Conservation (phyloP, 257 asterid genomes). For the Avicennia marina region DNA sequence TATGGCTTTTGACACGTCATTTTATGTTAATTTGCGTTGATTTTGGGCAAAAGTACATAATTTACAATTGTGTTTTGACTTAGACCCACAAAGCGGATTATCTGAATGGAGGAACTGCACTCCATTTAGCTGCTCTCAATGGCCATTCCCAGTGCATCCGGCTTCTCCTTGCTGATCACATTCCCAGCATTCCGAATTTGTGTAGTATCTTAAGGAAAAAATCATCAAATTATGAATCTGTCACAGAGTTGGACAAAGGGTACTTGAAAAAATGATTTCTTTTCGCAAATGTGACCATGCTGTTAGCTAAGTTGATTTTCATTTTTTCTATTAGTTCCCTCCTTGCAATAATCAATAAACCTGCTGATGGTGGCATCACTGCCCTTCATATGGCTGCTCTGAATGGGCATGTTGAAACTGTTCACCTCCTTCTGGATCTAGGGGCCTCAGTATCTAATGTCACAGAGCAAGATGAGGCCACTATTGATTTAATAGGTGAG, state of each 20-base stretch:
- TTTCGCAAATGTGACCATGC: not conserved
- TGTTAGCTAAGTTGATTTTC: not conserved
- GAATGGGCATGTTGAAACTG: constrained; percentile 72
- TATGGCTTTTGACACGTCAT: not conserved
- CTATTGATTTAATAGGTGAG: constrained; percentile 76
- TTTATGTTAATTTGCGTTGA: not conserved
- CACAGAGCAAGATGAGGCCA: constrained; percentile 71
- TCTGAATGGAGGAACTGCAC: constrained; percentile 89
- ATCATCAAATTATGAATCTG: constrained; percentile 30
- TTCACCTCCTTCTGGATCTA: constrained; percentile 71
- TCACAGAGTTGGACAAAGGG: constrained; percentile 51
- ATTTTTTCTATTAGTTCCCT: constrained; percentile 41
- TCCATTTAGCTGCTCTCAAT: constrained; percentile 84
- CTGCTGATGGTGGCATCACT: constrained; percentile 87
- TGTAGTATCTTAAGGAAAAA: constrained; percentile 34
- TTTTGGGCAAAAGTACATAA: not conserved
- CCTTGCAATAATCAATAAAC: constrained; percentile 51
- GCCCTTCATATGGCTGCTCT: constrained; percentile 93
- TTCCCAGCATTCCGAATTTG: constrained; percentile 64
- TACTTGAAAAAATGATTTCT: constrained; percentile 13
- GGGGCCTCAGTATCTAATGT: constrained; percentile 57
- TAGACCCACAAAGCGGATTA: constrained; percentile 76
- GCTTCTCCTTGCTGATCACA: constrained; percentile 69
- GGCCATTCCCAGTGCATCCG: constrained; percentile 78
- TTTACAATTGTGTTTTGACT: constrained; percentile 18